Percentiles rank a stretch among this genome's conserved stretches.
These are phyloP conservation scores for Tetrapisispora phaffii DNA, from an alignment of 805 yeast genomes.

Conservation along the genomic window DNA sequence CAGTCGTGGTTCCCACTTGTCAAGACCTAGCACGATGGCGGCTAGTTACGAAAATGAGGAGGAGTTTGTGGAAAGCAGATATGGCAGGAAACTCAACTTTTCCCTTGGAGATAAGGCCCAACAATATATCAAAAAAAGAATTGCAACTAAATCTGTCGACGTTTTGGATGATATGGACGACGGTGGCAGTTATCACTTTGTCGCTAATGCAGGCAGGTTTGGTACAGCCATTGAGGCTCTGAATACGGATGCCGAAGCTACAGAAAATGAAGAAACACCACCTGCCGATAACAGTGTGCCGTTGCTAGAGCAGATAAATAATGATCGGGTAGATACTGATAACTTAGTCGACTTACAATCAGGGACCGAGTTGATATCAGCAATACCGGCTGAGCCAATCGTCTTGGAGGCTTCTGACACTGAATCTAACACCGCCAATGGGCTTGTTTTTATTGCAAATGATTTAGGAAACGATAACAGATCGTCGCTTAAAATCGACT, in stretches of 20 bases:
- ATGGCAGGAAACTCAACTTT: slow-evolving; percentile 79
- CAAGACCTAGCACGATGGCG: too few species aligned
- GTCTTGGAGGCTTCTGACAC: slow-evolving; percentile 6
- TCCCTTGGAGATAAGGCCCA: slow-evolving; percentile 70
- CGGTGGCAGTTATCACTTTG: slow-evolving; percentile 14
- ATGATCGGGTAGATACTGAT: not conserved
- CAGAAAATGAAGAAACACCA: not conserved
- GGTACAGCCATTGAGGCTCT: not conserved
- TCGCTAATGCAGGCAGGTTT: not conserved
- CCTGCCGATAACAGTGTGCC: not conserved
- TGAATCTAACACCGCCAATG: not conserved
- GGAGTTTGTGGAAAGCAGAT: slow-evolving; percentile 76
- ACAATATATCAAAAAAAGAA: slow-evolving; percentile 59
- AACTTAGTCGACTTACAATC: slow-evolving; percentile 1
- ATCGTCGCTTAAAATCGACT: slow-evolving; percentile 9
- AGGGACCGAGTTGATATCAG: slow-evolving; percentile 7
- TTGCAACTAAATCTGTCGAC: slow-evolving; percentile 54
- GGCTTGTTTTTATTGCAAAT: not conserved
- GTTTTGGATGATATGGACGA: slow-evolving; percentile 17
- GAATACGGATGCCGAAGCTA: not conserved
- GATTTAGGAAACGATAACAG: not conserved
- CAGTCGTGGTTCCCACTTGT: too few species aligned
- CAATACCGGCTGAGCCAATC: slow-evolving; percentile 25
- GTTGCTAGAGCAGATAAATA: not conserved
- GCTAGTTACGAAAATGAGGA: slow-evolving; percentile 34